Conservation (phyloP, 768 basidiomycete species). For the Leucogyrophana mollusca region DNA sequence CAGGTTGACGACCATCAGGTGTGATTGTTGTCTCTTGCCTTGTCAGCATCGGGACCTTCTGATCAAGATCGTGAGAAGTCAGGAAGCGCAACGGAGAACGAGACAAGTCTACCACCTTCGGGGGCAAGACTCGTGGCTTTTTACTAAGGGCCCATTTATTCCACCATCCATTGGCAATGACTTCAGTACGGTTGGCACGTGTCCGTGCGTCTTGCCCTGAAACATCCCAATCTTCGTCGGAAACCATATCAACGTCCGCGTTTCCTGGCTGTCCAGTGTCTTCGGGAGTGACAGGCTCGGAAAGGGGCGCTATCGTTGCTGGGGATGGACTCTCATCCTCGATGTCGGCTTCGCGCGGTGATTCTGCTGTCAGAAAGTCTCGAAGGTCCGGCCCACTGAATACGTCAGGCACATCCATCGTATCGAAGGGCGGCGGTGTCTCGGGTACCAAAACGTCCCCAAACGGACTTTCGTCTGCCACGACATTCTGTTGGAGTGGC, state of each 20-base stretch:
- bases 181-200: constrained; percentile 32
- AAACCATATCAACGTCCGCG: constrained; percentile 16
- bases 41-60: constrained; percentile 35
- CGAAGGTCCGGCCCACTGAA: constrained; percentile 44
- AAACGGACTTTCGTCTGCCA: constrained; percentile 3
- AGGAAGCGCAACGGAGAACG: constrained; percentile 10
- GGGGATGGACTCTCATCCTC: constrained; percentile 19
- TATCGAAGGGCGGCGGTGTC: constrained; percentile 21
- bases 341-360: constrained; percentile 44
- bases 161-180: constrained; percentile 51
- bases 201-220: constrained; percentile 17
- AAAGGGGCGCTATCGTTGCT: constrained; percentile 33
- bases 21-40: constrained; percentile 49
- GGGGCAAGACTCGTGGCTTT: constrained; percentile 7
- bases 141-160: constrained; percentile 44
- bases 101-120: constrained; percentile 11
- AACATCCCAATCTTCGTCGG: constrained; percentile 27
- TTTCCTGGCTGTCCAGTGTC: constrained; percentile 12
- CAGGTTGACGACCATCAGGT: constrained; percentile 39
- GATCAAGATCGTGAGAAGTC: constrained; percentile 7
- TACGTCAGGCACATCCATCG: constrained; percentile 8
- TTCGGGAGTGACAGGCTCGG: constrained; percentile 33
- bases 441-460: constrained; percentile 25
- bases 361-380: constrained; percentile 41
- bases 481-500: constrained; percentile 1